Evolutionary conservation across 805 yeast species (phyloP).

Genomic region (Metschnikowia cubensis): DNA sequence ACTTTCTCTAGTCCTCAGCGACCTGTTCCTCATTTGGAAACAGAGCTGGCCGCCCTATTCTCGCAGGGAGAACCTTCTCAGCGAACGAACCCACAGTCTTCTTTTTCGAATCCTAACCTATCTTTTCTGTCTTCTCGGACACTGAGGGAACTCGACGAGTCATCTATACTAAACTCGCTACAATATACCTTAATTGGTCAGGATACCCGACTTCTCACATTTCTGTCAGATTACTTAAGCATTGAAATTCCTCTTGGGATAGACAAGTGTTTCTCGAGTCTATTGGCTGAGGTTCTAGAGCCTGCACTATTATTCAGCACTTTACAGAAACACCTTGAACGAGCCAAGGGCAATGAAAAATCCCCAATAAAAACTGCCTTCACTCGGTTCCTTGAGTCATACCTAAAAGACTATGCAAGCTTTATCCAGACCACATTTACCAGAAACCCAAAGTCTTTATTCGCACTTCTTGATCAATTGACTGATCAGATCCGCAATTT

Average conservation of each 20-base stretch:
- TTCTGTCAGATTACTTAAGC: slow-evolving; percentile 29
- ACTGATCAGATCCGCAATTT: slow-evolving; percentile 51
- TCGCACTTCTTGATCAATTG: slow-evolving; percentile 39
- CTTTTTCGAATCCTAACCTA: background rate
- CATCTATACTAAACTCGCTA: slow-evolving; percentile 42
- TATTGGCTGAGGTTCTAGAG: slow-evolving; percentile 58
- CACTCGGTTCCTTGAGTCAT: slow-evolving; percentile 43
- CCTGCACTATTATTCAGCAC: slow-evolving; percentile 63
- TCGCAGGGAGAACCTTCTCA: background rate
- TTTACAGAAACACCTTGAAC: slow-evolving; percentile 31
- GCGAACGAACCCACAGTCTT: background rate
- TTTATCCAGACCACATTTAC: slow-evolving; percentile 34
- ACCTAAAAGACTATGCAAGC: slow-evolving; percentile 32
- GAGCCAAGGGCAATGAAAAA: slow-evolving; percentile 22
- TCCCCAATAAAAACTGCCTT: slow-evolving; percentile 65
- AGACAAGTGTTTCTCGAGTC: slow-evolving; percentile 53
- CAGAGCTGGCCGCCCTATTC: background rate
- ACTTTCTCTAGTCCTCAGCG: slow-evolving; percentile 1
- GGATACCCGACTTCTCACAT: slow-evolving; percentile 53
- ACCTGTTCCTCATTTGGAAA: background rate
- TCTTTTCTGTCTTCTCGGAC: background rate
- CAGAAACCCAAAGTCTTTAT: slow-evolving; percentile 25
- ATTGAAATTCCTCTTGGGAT: slow-evolving; percentile 48
- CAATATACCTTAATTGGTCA: slow-evolving; percentile 58
- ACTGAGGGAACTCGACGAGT: slow-evolving; percentile 3